Conservation (phyloP, 1,284 basidiomycete genomes). For the Apiotrichum brassicae region DNA sequence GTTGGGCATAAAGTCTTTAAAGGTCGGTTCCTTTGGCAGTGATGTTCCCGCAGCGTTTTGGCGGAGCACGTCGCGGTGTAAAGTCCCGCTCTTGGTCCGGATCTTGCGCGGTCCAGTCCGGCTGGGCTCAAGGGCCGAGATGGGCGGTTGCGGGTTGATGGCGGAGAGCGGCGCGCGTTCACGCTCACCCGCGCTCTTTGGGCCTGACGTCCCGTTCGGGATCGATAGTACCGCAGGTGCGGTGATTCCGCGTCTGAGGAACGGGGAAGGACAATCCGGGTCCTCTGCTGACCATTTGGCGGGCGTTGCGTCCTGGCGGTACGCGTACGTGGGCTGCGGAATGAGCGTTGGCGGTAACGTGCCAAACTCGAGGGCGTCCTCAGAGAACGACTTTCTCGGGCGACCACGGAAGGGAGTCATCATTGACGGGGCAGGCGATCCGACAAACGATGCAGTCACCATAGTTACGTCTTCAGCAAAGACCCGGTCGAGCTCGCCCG, state of each 20-base stretch:
- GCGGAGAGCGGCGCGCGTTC: slow-evolving; percentile 17
- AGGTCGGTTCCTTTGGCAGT: background rate
- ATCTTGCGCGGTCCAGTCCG: background rate
- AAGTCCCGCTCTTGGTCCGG: background rate
- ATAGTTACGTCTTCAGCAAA: slow-evolving; percentile 36
- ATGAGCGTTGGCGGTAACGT: slow-evolving; percentile 29
- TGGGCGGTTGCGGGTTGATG: slow-evolving; percentile 12
- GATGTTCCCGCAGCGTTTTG: slow-evolving; percentile 3
- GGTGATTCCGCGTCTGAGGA: slow-evolving; percentile 22
- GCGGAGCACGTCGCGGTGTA: slow-evolving; percentile 6
- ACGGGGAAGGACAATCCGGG: slow-evolving; percentile 39
- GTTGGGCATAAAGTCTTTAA: background rate
- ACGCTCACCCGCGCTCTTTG: background rate
- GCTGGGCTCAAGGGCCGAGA: background rate
- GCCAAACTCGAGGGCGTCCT: background rate
- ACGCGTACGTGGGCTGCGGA: slow-evolving; percentile 29
- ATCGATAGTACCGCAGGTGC: slow-evolving; percentile 8
- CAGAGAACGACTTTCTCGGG: slow-evolving; percentile 5
- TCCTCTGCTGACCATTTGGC: slow-evolving; percentile 41
- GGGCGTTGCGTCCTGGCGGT: slow-evolving; percentile 38
- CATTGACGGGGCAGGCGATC: slow-evolving; percentile 23
- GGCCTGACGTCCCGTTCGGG: background rate
- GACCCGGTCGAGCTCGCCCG: slow-evolving; percentile 29
- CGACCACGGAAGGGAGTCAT: slow-evolving; percentile 12
- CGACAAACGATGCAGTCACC: slow-evolving; percentile 28